Evolutionary conservation across 768 basidiomycete species (phyloP).

Genomic region (Xerocomellus intermedius): DNA sequence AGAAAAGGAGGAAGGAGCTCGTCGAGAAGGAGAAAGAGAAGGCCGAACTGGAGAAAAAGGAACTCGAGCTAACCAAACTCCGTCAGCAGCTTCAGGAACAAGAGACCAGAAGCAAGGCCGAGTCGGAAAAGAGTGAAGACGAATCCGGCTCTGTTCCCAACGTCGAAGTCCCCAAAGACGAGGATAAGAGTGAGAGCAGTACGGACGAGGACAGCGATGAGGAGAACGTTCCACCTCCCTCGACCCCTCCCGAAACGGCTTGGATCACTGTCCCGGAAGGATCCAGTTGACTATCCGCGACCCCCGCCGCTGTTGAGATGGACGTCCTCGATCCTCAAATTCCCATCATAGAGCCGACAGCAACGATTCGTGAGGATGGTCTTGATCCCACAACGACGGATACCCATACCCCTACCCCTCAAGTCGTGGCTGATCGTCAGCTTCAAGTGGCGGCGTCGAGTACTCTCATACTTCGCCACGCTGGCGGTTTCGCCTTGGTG

Average conservation of each 20-base stretch:
- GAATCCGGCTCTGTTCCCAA: constrained; percentile 16
- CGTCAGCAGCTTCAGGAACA: constrained; percentile 52
- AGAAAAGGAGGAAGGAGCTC: constrained; percentile 44
- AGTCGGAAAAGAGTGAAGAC: constrained; percentile 45
- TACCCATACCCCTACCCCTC: constrained; percentile 20
- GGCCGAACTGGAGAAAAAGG: constrained; percentile 64
- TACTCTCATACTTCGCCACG: constrained; percentile 32
- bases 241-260: constrained; percentile 27
- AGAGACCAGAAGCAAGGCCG: constrained; percentile 48
- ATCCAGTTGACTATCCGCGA: constrained; percentile 33
- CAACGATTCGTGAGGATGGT: constrained; percentile 20
- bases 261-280: constrained; percentile 29
- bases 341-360: constrained; percentile 28
- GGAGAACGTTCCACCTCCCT: constrained; percentile 39
- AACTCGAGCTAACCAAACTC: constrained; percentile 54
- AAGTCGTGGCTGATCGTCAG: constrained; percentile 21
- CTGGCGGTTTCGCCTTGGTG: constrained; percentile 35
- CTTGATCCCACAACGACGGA: constrained; percentile 19
- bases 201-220: constrained; percentile 43
- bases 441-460: constrained; percentile 25
- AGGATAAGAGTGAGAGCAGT: constrained; percentile 32
- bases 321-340: constrained; percentile 13
- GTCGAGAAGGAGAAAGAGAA: constrained; percentile 54
- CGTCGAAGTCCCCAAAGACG: constrained; percentile 22
- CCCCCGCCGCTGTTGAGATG: constrained; percentile 18